Base-by-base conservation (phyloP, 2,329 filamentous ascomycete genomes). In the Colletotrichum truncatum region DNA sequence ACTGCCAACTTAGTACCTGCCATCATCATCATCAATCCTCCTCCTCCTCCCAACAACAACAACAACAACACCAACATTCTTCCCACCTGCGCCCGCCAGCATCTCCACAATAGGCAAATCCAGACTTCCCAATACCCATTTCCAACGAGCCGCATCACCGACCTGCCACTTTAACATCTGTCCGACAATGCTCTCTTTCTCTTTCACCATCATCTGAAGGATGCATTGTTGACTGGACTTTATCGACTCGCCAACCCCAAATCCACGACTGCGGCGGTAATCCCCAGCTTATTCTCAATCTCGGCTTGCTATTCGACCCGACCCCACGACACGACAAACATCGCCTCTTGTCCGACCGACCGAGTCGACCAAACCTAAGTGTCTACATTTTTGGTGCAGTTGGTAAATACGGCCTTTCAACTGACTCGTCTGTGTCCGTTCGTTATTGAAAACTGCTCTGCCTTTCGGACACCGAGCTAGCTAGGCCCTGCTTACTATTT, bases 191-290 rank as follows among this genome's bases (percentile, higher is more conserved):
- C 49, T 39, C 26, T 26, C 51, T 55, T 16, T 49, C 32, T 7
- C 11, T 30, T 21, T 21, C 57, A 16, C 48, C 36, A 12, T 56
- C 43, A 45, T 45, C 51, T 66, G 49, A 66, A 63, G 58, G 57
- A 63, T 66, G 63, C 58, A 49, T 63, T 66, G 57, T 66, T 63
- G 63, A 66, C 43, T n/a, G n/a, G n/a, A n/a, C n/a, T n/a, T n/a
- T n/a, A n/a, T 66, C 16, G 28, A 46, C 58, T 18, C 36, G 38
- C 38, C 43, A 26, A 34, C 12, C n/a, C 62, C 28, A 36, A 32
- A 41, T 32, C 28, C 30, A 51, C 48, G 11, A 66, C 14, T 38
- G 36, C 58, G 28, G 28, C 36, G 58, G 36, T 18, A 12, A n/a
- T 36, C 32, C 32, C 21, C 51, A 55, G 10, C 28, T 23, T 12